Base-by-base conservation (phyloP, 2,329 filamentous ascomycete genomes). In the Botryotinia narcissicola region DNA sequence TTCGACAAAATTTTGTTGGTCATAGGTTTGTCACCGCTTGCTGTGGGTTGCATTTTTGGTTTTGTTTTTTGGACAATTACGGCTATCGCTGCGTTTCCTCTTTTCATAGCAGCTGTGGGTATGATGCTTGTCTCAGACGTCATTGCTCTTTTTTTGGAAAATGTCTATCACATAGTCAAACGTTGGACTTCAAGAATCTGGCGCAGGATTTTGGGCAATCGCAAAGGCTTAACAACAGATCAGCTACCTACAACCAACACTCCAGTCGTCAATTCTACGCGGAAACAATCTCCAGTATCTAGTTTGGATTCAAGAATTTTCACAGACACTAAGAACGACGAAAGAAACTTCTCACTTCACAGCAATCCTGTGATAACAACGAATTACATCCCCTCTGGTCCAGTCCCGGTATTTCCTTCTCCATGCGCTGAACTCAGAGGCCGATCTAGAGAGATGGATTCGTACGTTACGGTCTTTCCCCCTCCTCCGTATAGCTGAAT, bases 221-320 rank as follows among this genome's bases (percentile, higher is more conserved):
- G 29, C 20, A n/a, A 37, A 3, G 4, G n/a, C 20, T 16, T 14
- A 1, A 8, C 20, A 22, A 16, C 20, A 32, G 4, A 66, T 0
- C 44, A n/a, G 9, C 32, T 37, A 25, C 63, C 63, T 37, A 51
- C 32, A n/a, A 37, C 32, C 22, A 66, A 51, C 7, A 12, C 22
- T 5, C 12, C 35, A 35, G 5, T n/a, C 14, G 1, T 3, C 16
- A 18, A 20, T 10, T 1, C 2, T n/a, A 3, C 44, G 37, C 4
- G 46, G 3, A 40, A 51, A 37, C 7, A 3, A 9, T 29, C 22
- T 40, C 22, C 14, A 29, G 2, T 25, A 40, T 54, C 8, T 16
- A 10, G 9, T 29, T 7, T 37, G 20, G 6, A 6, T 40, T 0
- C 22, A 1, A 20, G 0, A 1, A 2, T 6, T 0, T 2, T 14